Evolutionary conservation across 441 rosid genomes (phyloP), one percentile per base, ranked within the genome.

Genomic region (Corymbia citriodora): DNA sequence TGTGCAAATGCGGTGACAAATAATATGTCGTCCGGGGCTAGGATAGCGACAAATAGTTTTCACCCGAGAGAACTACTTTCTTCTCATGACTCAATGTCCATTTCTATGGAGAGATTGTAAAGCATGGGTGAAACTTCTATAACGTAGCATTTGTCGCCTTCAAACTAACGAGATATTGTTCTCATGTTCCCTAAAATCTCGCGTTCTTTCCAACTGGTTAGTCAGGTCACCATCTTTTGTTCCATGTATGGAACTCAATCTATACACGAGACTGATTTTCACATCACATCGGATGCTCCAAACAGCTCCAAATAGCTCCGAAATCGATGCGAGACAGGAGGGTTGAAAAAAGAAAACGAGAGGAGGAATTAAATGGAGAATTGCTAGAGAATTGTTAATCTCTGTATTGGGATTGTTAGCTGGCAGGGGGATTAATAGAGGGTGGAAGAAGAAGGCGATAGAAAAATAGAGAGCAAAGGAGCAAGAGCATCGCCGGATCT

Each of bases 401-500:
- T 57, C 70, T 81, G 93, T 50, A 92, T 92, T 52, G 94, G 93
- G 92, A 93, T 91, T 93, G 95, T 92, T 92, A 93, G 94, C 95
- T 94, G 97, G 95, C 94, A 92, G 90, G 87, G 90, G 68, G 87
- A 82, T 25, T 21, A 21, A 57, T 52, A 57, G 52, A 19, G 27
- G 70, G 33, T 13, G 15, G 54, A 40, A 61, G 11, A 49, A 55
- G 31, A 36, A 33, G 45, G 63, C 33, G 79, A 68, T 54, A 87
- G 29, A 49, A 74, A 89, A 88, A 88, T 45, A 88, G 92, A 59
- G 82, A 48, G 89, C 55, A 59, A 87, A 91, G 89, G 87, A 90
- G 94, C 96, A 92, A 53, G 90, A 92, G 92, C 48, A 15, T 87
- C 95, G 96, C 90, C 95, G 95, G 93, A 90, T 93, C 88, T 87